A percentile compares a stretch with the other conserved stretches of the same genome.
Conservation (phyloP, 1,139 yeast genomes). For the Yamadazyma conglobata region DNA sequence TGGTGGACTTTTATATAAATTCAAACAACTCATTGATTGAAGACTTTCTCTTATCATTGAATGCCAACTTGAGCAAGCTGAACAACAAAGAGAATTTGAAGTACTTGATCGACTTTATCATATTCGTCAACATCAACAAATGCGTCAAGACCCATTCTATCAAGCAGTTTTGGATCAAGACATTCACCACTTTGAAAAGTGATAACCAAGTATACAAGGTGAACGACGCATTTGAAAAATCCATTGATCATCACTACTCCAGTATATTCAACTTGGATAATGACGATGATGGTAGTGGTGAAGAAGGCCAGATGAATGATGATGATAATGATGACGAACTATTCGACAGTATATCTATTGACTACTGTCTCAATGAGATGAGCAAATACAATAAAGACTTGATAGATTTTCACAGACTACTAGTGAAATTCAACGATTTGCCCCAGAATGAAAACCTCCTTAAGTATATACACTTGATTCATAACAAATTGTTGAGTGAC, state of each 20-base stretch:
- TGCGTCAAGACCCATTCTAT: slow-evolving; percentile 18
- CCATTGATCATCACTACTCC: slow-evolving; percentile 19
- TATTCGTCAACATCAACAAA: slow-evolving; percentile 20
- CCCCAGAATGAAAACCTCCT: slow-evolving; percentile 8
- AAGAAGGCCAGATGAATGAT: slow-evolving; percentile 9
- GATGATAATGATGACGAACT: slow-evolving; percentile 10
- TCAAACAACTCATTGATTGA: slow-evolving; percentile 7
- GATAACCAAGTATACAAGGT: slow-evolving; percentile 2
- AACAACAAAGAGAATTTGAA: slow-evolving; percentile 27
- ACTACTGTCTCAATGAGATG: slow-evolving; percentile 13
- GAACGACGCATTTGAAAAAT: slow-evolving; percentile 9
- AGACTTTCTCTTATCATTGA: slow-evolving; percentile 8
- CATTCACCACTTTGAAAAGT: slow-evolving; percentile 5
- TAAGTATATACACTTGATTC: slow-evolving; percentile 12
- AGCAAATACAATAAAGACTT: slow-evolving; percentile 10
- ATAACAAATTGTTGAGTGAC: slow-evolving; percentile 13
- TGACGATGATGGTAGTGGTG: slow-evolving; percentile 8
- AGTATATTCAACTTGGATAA: slow-evolving; percentile 18
- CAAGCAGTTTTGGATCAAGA: slow-evolving; percentile 24
- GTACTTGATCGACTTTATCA: slow-evolving; percentile 24
- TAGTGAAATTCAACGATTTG: slow-evolving; percentile 4
- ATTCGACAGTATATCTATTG: slow-evolving; percentile 12
- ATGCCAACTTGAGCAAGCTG: slow-evolving; percentile 20
- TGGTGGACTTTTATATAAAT: slow-evolving; percentile 10
- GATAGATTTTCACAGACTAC: slow-evolving; percentile 8